Evolutionary conservation across 2,329 filamentous ascomycete species (phyloP).

Genomic region (Ambrosiella xylebori): DNA sequence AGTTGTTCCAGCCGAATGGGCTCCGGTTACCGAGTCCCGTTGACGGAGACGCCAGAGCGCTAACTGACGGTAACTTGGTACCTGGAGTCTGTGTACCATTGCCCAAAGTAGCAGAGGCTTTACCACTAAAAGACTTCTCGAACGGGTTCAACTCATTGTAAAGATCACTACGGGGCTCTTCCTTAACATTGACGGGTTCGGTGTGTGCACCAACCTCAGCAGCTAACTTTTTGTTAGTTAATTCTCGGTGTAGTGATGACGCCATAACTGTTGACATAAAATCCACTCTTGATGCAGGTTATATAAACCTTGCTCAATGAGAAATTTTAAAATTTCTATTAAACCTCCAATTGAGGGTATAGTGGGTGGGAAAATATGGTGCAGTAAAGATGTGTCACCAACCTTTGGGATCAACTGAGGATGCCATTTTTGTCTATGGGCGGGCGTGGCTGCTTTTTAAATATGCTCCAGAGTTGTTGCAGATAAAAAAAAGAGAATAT

Average conservation of each 20-base stretch:
- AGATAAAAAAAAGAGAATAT: background rate
- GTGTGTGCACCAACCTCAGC: background rate
- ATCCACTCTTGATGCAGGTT: no score
- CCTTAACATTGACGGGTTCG: constrained; percentile 5
- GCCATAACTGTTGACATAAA: background rate
- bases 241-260: background rate
- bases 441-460: background rate
- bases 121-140: constrained; percentile 72
- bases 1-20: constrained; percentile 30
- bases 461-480: no score
- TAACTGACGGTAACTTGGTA: constrained; percentile 73
- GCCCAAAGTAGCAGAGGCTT: constrained; percentile 23
- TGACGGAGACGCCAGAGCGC: constrained; percentile 77
- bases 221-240: background rate
- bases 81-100: constrained; percentile 51
- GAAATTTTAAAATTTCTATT: no score
- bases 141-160: constrained; percentile 89
- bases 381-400: background rate
- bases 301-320: no score
- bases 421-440: constrained; percentile 8
- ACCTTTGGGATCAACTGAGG: constrained; percentile 4
- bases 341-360: no score
- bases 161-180: constrained; percentile 21
- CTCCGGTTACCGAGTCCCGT: constrained; percentile 22
- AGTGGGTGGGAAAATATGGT: background rate